Base-by-base conservation (phyloP, 2,329 filamentous ascomycete genomes). In the Fusarium sublunatum region DNA sequence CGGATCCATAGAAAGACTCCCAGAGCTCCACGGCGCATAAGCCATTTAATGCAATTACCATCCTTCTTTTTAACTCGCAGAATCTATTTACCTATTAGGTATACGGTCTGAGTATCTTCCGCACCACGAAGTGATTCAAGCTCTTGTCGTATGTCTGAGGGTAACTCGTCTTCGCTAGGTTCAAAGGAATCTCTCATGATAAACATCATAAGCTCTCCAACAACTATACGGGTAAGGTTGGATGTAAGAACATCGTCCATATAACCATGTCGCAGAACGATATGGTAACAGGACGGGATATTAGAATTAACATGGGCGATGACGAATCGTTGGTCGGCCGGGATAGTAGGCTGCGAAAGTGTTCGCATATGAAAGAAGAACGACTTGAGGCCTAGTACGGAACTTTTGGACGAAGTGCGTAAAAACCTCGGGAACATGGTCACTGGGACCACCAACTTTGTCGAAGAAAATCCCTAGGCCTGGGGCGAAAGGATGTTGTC, bases 381-480 rank as follows among this genome's bases (percentile, higher is more conserved):
- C 83, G 10, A 91, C 83, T 28, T 90, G 86, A 0, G 90, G 89
- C 6, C 84, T 79, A 0, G 87, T 85, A 42, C 85, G 84, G 60
- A 93, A 88, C 71, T 92, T 92, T 45, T 82, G 84, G 9, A 91
- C 80, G 70, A 92, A 93, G 48, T 93, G 88, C 4, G 86, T 85
- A 73, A 91, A 92, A 9, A 71, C 69, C 31, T 70, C 71, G 5
- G 69, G 69, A 10, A 71, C 69, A n/a, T 70, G 67, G 36, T 71
- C 71, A 89, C 87, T 7, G 83, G 83, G 2, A 88, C 89, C 82
- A 39, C 90, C 90, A 1, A 85, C 82, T 75, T 93, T 93, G 76
- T 93, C 91, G 72, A 93, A 92, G 78, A 91, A 93, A 50, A 93
- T 87, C 2, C 88, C 90, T 6, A 86, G 82, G 26, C 81, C 91